Base-by-base conservation (phyloP, 129 eudicot genomes). In the Cynara cardunculus region DNA sequence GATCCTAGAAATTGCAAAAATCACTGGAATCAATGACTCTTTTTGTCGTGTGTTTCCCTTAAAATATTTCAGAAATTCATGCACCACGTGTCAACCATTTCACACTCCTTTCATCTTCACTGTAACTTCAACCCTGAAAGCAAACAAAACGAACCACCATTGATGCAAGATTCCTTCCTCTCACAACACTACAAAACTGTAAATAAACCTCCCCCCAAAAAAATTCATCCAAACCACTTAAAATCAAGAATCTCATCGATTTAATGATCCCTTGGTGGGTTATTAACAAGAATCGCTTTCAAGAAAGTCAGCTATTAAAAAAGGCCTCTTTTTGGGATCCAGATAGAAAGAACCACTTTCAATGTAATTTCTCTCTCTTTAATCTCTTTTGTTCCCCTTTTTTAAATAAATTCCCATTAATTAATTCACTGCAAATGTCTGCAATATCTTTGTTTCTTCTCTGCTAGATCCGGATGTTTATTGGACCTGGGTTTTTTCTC, bases 271-370 rank as follows among this genome's bases (percentile, higher is more conserved):
- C 35, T 5, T 53, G 22, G 64, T 34, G 72, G 41, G 84, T 80
- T 25, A 72, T 73, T 64, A 7, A 31, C 84, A 73, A 65, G 84
- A 81, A 74, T 74, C 85, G 46, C 59, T 71, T 62, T 81, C 80
- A 75, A 82, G 41, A 82, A 68, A 81, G 79, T 82, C 85, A 56
- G 72, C 61, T 67, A 7, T 68, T 69, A 22, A 56, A 75, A 78
- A 82, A 75, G 32, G 30, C 31, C 81, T 21, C 39, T 46, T 28
- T 81, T 81, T 74, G 34, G 80, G 80, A 75, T 68, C 56, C 46
- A 66, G 68, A 67, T 81, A 74, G 34, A 74, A 74, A 74, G 72
- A 72, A 80, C 37, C 78, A 71, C 71, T 72, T 72, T 80, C 21
- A 7, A 46, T 75, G 84, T 72, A 73, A 73, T 74, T 62, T 37